These are phyloP conservation scores for Colletotrichum sp. DNA, from an alignment of 2,329 filamentous ascomycete genomes.

Conservation along the genomic window DNA sequence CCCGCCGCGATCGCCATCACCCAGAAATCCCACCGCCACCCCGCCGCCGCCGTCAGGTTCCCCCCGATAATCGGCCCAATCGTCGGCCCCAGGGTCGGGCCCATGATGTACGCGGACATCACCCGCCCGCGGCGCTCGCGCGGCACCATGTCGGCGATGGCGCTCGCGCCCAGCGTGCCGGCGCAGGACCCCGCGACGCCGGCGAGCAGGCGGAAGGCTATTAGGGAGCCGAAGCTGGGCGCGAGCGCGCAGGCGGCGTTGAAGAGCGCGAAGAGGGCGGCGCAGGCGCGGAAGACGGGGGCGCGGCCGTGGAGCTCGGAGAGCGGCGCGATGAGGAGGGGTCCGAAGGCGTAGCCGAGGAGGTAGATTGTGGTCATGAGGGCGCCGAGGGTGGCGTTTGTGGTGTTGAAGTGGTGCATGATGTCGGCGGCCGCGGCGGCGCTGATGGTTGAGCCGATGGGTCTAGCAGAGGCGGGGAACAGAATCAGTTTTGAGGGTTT, in stretches of 20 bases:
- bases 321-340: slow-evolving; percentile 50
- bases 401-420: slow-evolving; percentile 56
- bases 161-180: slow-evolving; percentile 58
- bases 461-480: not conserved
- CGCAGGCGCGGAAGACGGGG: slow-evolving; percentile 47
- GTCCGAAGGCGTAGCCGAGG: slow-evolving; percentile 55
- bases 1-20: too few relatives aligned
- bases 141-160: slow-evolving; percentile 41
- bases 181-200: slow-evolving; percentile 59
- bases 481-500: not conserved
- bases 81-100: slow-evolving; percentile 46
- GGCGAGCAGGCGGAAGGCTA: slow-evolving; percentile 55
- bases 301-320: slow-evolving; percentile 53
- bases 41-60: slow-evolving; percentile 64
- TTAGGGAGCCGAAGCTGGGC: slow-evolving; percentile 41
- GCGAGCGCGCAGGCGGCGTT: slow-evolving; percentile 44
- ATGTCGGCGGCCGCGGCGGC: slow-evolving; percentile 56
- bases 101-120: slow-evolving; percentile 61
- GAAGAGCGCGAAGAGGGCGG: slow-evolving; percentile 39
- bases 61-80: slow-evolving; percentile 52
- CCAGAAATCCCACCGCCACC: slow-evolving; percentile 71
- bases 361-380: slow-evolving; percentile 48
- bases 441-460: slow-evolving; percentile 62
- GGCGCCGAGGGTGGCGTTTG: slow-evolving; percentile 38
- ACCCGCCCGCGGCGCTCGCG: slow-evolving; percentile 43